These are phyloP conservation scores for Brettanomyces bruxellensis DNA, from an alignment of 805 yeast genomes.

Conservation along the genomic window DNA sequence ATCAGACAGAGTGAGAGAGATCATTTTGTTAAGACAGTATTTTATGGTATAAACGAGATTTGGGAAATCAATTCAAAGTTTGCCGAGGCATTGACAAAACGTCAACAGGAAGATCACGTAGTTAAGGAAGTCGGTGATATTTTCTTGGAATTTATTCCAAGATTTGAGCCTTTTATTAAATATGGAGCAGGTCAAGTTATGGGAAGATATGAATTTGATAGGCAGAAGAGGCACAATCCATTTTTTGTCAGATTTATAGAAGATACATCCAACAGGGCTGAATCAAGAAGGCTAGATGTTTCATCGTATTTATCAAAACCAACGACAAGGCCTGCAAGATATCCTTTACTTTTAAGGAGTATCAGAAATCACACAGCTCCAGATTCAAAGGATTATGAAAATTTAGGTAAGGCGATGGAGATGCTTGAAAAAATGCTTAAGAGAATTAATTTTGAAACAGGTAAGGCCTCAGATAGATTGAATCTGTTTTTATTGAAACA, in stretches of 20 bases:
- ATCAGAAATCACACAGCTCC: slow-evolving; percentile 75
- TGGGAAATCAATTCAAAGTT: slow-evolving; percentile 74
- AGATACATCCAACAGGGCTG: slow-evolving; percentile 78
- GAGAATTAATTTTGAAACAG: slow-evolving; percentile 78
- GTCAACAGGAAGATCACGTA: slow-evolving; percentile 81
- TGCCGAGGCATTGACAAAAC: slow-evolving; percentile 79
- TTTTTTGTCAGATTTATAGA: slow-evolving; percentile 90
- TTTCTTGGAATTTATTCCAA: slow-evolving; percentile 71
- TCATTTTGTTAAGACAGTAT: slow-evolving; percentile 83
- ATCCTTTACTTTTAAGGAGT: slow-evolving; percentile 75
- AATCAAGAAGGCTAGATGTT: slow-evolving; percentile 81
- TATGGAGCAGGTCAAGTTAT: slow-evolving; percentile 94
- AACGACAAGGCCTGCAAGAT: slow-evolving; percentile 91
- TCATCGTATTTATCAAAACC: slow-evolving; percentile 92
- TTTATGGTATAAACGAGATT: slow-evolving; percentile 82
- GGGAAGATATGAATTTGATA: slow-evolving; percentile 91
- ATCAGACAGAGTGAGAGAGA: slow-evolving; percentile 87
- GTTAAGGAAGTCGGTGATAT: slow-evolving; percentile 84
- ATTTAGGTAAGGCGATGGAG: slow-evolving; percentile 63
- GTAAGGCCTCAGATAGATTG: slow-evolving; percentile 89
- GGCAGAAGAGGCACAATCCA: slow-evolving; percentile 85
- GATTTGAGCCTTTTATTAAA: slow-evolving; percentile 84
- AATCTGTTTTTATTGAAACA: slow-evolving; percentile 82
- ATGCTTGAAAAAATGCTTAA: slow-evolving; percentile 67
- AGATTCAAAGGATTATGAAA: slow-evolving; percentile 63